phyloP scores from a whole-genome alignment of 2,329 filamentous ascomycete genomes.

The Alternaria novae-zelandiae region DNA sequence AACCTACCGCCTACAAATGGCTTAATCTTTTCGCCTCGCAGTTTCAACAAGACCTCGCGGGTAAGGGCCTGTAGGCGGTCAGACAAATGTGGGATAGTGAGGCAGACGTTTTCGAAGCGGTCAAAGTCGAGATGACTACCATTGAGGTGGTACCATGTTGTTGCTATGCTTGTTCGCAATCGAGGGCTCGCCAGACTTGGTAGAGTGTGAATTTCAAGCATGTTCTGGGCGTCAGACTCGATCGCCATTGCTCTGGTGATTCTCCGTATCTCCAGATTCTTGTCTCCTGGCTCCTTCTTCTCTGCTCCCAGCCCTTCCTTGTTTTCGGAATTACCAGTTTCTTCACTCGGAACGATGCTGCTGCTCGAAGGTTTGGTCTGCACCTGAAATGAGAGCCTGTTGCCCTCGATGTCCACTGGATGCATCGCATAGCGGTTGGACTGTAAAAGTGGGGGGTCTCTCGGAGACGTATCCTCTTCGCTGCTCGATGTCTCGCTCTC shows the following conservation, averaged over 20 bases:
- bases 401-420: constrained; percentile 32
- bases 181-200: constrained; percentile 27
- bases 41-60: constrained; percentile 21
- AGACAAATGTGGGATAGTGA: constrained; percentile 25
- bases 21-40: constrained; percentile 37
- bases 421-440: not conserved
- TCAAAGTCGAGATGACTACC: constrained; percentile 29
- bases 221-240: constrained; percentile 21
- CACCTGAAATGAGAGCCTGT: constrained; percentile 28
- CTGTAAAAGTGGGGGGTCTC: not conserved
- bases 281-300: not conserved
- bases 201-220: constrained; percentile 29
- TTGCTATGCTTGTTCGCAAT: constrained; percentile 7
- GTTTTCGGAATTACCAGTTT: not conserved
- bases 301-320: not conserved
- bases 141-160: constrained; percentile 38
- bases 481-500: not conserved
- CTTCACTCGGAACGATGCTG: not conserved
- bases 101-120: constrained; percentile 33
- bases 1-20: constrained; percentile 36
- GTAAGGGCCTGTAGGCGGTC: constrained; percentile 24
- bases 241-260: constrained; percentile 32
- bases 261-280: constrained; percentile 26
- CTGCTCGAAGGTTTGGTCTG: constrained; percentile 14
- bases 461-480: not conserved